phyloP scores from a whole-genome alignment of 164 flowering plant species.

The Berberis thunbergii region DNA sequence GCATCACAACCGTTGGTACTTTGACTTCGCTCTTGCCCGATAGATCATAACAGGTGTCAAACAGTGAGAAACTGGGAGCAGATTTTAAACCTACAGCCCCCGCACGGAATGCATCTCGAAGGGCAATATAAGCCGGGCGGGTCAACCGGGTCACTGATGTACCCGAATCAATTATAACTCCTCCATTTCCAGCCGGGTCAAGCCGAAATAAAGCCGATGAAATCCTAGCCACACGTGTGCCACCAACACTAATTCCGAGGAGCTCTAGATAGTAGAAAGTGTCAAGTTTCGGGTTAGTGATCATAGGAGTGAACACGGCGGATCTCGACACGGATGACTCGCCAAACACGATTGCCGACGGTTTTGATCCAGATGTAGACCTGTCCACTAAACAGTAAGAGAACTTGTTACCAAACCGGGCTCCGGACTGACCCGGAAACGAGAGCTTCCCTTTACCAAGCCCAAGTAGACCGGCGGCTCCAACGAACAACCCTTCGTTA shows the following conservation, averaged over 20 bases:
- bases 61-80: constrained; percentile 54
- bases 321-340: constrained; percentile 38
- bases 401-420: constrained; percentile 56
- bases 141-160: constrained; percentile 91
- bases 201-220: constrained; percentile 49
- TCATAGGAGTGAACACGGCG: constrained; percentile 64
- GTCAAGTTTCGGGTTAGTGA: constrained; percentile 64
- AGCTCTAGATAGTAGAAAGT: constrained; percentile 87
- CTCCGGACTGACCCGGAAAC: constrained; percentile 64
- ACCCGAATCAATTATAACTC: constrained; percentile 90
- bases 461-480: constrained; percentile 87
- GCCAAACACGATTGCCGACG: constrained; percentile 74
- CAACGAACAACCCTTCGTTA: constrained; percentile 86
- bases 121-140: constrained; percentile 59
- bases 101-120: constrained; percentile 66
- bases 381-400: constrained; percentile 91
- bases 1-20: constrained; percentile 92
- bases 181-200: constrained; percentile 71
- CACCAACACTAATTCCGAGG: constrained; percentile 77
- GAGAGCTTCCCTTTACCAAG: constrained; percentile 77
- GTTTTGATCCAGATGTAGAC: constrained; percentile 35
- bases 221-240: constrained; percentile 51
- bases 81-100: constrained; percentile 49
- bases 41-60: constrained; percentile 87
- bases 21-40: constrained; percentile 68